Evolutionary conservation across 2,329 filamentous ascomycete species (phyloP), one percentile per base, ranked within the genome.

Genomic region (Colletotrichum simmondsii): DNA sequence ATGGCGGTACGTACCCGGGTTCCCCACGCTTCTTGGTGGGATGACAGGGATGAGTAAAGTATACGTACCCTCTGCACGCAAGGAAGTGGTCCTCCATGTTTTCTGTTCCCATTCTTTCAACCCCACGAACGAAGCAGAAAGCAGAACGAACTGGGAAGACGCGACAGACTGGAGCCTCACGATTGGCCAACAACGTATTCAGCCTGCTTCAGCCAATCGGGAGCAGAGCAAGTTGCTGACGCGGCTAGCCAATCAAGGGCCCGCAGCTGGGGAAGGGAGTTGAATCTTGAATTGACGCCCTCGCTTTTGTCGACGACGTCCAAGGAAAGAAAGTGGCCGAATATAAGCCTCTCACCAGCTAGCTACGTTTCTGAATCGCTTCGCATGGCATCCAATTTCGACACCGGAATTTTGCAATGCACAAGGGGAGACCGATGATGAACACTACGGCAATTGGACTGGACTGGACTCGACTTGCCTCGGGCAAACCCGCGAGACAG

Each of bases 211-310:
- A 49, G 35, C 71, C 71, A 71, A 71, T 73, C 71, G 66, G 66
- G 66, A 71, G 54, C 54, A 54, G 70, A 70, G 59, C 14, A 70
- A 70, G 65, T 66, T 56, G 26, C 35, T 53, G 35, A 70, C 46
- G 49, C 28, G 71, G 56, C 37, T n/a, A 49, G 46, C 70, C 70
- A 72, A 70, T 70, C 66, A 70, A 19, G 46, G 54, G 32, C 32
- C 59, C 56, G 14, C 56, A 22, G 22, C 60, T 30, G 70, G 66
- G 46, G 61, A 65, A 61, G 52, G 56, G 66, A n/a, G 14, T 46
- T 54, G 56, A 65, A 71, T 73, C 71, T 73, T 73, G 70, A 65
- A 73, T 73, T 65, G 67, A 70, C 66, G 60, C 66, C 42, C 19
- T 49, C 42, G 42, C 42, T 49, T 49, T 49, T 14, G 37, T 49